phyloP scores from a whole-genome alignment of 306 rosid genomes.

The Ziziphus jujuba region DNA sequence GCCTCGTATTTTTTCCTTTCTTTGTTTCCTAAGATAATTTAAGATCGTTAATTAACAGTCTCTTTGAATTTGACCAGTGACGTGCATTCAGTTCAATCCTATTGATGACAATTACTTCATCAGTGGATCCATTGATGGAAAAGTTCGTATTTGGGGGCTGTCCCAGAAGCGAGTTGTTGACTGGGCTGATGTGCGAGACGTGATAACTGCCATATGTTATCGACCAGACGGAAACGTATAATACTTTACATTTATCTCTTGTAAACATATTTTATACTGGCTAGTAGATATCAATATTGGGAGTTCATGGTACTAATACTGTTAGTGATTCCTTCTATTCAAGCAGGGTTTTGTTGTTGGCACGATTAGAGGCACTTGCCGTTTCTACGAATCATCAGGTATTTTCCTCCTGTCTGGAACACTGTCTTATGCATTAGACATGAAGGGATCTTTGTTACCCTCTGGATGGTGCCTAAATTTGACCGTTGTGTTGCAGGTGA shows the following conservation, averaged over 20 bases:
- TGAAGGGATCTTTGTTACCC: neutral
- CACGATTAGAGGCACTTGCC: constrained; percentile 69
- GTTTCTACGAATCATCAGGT: constrained; percentile 73
- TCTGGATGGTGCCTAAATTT: constrained; percentile 27
- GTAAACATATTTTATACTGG: neutral
- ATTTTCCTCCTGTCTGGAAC: neutral
- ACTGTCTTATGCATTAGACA: neutral
- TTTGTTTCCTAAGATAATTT: neutral
- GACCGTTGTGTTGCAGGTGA: constrained; percentile 45
- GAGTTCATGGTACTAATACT: constrained; percentile 18
- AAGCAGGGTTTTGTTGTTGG: constrained; percentile 81
- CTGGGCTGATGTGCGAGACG: constrained; percentile 75
- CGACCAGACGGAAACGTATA: constrained; percentile 79
- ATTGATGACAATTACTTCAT: constrained; percentile 67
- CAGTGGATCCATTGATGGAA: constrained; percentile 91
- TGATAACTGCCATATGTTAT: constrained; percentile 77
- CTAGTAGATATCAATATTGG: neutral
- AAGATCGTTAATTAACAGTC: neutral
- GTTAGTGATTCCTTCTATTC: constrained; percentile 11
- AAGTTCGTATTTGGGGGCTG: constrained; percentile 84
- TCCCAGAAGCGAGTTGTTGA: constrained; percentile 77
- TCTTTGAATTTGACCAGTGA: constrained; percentile 52
- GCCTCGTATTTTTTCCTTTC: neutral
- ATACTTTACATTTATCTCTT: constrained; percentile 12
- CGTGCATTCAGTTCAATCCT: constrained; percentile 91